Conservation (phyloP, 352 stramenopile species). For the Phytophthora pisi region DNA sequence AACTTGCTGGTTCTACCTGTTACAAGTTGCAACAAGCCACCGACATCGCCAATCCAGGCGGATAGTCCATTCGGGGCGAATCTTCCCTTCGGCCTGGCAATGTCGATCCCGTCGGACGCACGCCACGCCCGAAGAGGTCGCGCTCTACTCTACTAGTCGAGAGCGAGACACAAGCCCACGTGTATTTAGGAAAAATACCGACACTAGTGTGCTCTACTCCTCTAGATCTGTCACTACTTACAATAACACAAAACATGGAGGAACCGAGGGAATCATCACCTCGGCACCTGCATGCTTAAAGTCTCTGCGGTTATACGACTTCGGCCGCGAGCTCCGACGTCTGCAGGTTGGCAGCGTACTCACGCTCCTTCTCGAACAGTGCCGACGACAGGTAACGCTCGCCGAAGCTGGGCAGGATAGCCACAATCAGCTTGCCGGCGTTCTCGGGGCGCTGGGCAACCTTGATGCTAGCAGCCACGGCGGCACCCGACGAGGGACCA, state of each 20-base stretch:
- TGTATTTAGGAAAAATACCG: constrained; percentile 20
- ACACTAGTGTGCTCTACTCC: constrained; percentile 11
- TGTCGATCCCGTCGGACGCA: not conserved
- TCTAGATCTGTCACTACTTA: constrained; percentile 16
- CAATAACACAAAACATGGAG: constrained; percentile 22
- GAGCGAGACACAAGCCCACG: constrained; percentile 5
- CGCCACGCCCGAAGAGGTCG: not conserved
- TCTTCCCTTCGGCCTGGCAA: not conserved
- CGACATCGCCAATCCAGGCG: constrained; percentile 6
- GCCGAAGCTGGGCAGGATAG: constrained; percentile 91
- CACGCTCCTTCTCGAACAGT: constrained; percentile 81
- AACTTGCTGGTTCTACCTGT: too few species aligned
- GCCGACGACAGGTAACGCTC: constrained; percentile 87
- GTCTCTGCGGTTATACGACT: constrained; percentile 14
- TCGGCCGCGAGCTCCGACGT: constrained; percentile 52
- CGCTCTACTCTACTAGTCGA: not conserved
- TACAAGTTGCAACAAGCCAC: not conserved
- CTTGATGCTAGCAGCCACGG: constrained; percentile 84
- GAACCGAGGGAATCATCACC: not conserved
- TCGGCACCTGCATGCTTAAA: constrained; percentile 5
- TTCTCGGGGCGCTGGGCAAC: constrained; percentile 84
- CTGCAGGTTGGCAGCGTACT: constrained; percentile 67
- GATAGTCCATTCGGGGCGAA: constrained; percentile 1
- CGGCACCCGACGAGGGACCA: constrained; percentile 86
- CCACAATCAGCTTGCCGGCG: constrained; percentile 88